These are phyloP conservation scores for Aspergillus haitiensis DNA, from an alignment of 495 filamentous ascomycete species.

Conservation along the genomic window DNA sequence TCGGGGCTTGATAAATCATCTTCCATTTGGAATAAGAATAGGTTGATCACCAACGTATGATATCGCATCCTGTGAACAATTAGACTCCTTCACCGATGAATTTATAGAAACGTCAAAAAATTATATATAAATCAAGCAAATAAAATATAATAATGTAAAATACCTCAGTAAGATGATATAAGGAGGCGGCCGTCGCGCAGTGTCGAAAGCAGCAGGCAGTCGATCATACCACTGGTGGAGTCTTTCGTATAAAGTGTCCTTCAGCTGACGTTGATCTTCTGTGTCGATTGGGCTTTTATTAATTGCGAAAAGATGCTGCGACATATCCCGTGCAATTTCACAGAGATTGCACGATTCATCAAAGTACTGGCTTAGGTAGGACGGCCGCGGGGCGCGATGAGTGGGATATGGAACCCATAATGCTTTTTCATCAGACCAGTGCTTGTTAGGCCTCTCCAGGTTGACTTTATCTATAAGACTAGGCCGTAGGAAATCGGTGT, in stretches of 20 bases:
- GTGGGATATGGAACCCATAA: constrained; percentile 45
- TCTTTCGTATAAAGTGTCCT: constrained; percentile 37
- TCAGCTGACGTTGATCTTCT: constrained; percentile 25
- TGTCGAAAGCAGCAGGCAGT: constrained; percentile 35
- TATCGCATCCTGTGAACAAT: constrained; percentile 39
- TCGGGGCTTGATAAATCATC: constrained; percentile 18
- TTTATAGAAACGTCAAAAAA: background rate
- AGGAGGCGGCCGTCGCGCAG: constrained; percentile 31
- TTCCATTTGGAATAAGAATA: constrained; percentile 38
- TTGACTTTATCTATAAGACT: constrained; percentile 42
- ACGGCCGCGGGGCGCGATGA: constrained; percentile 33
- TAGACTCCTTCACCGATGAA: too few relatives aligned
- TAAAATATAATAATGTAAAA: constrained; percentile 1
- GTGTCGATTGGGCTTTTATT: constrained; percentile 7
- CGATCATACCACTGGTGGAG: constrained; percentile 37
- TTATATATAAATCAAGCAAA: background rate
- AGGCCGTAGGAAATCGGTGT: constrained; percentile 43
- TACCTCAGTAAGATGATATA: constrained; percentile 44
- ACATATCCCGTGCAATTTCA: constrained; percentile 46
- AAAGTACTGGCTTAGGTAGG: constrained; percentile 40
- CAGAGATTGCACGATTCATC: constrained; percentile 43
- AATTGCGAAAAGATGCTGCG: constrained; percentile 37
- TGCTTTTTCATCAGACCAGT: constrained; percentile 21
- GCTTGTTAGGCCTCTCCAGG: constrained; percentile 26
- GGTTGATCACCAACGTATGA: constrained; percentile 39